A percentile compares a stretch with the other conserved stretches of the same genome.
Evolutionary conservation across 805 yeast genomes (phyloP).

Genomic region (Candida ovalis): DNA sequence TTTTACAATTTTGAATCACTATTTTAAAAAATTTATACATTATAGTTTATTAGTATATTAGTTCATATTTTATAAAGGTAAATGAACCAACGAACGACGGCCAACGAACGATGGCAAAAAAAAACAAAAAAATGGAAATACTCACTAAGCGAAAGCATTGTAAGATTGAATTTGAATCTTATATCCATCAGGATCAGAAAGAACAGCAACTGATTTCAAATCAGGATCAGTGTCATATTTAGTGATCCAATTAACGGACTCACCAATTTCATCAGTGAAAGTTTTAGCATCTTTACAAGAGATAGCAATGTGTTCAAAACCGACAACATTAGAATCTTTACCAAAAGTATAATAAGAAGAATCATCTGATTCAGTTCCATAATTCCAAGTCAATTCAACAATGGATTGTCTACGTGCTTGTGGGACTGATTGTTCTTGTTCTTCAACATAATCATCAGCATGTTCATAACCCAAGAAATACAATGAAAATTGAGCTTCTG

Average conservation of each 20-base stretch:
- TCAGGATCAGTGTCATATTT: conserved; percentile 50
- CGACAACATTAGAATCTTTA: conserved; percentile 52
- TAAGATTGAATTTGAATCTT: conserved; percentile 58
- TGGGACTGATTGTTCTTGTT: conserved; percentile 30
- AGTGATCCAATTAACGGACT: conserved; percentile 50
- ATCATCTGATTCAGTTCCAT: conserved; percentile 86
- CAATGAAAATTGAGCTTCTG: conserved; percentile 73
- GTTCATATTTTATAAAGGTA: neutral
- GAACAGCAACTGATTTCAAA: conserved; percentile 61
- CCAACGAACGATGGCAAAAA: neutral
- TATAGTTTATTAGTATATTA: conserved; percentile 5
- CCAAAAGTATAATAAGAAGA: conserved; percentile 81
- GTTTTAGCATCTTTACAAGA: conserved; percentile 59
- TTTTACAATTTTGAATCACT: conserved; percentile 12
- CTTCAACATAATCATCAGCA: conserved; percentile 39
- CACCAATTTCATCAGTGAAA: conserved; percentile 49
- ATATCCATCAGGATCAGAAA: conserved; percentile 90
- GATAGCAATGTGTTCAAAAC: conserved; percentile 84
- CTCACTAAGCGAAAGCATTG: conserved; percentile 21
- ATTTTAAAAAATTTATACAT: neutral
- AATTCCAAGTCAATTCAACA: conserved; percentile 89
- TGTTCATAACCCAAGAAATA: conserved; percentile 80
- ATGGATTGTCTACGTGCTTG: conserved; percentile 58
- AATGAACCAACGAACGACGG: too few relatives aligned
- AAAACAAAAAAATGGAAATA: conserved; percentile 1